phyloP scores from a whole-genome alignment of 2,329 filamentous ascomycete genomes.

The Fusarium goolgardi region DNA sequence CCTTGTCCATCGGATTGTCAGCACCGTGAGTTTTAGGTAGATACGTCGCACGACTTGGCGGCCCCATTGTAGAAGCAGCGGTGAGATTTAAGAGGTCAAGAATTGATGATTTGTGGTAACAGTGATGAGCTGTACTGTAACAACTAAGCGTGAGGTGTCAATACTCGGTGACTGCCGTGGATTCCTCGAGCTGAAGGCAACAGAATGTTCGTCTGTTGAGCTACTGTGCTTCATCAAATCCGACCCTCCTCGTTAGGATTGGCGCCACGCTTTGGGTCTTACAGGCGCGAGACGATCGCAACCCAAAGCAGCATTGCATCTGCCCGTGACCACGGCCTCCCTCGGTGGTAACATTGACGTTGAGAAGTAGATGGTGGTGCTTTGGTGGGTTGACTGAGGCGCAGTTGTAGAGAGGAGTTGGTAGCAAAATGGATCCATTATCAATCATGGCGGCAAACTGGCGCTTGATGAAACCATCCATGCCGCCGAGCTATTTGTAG shows the following conservation, averaged over 20 bases:
- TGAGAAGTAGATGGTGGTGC: background rate
- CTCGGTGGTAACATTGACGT: constrained; percentile 6
- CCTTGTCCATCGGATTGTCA: constrained; percentile 4
- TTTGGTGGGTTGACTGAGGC: constrained; percentile 9
- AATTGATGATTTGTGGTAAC: background rate
- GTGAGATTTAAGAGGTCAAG: constrained; percentile 9
- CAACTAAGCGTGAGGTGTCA: background rate
- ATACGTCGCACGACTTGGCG: background rate
- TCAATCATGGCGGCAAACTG: background rate
- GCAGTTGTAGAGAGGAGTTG: constrained; percentile 16
- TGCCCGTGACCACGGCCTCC: constrained; percentile 5
- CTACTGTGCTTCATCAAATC: background rate
- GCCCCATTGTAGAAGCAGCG: constrained; percentile 7
- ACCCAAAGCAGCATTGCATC: constrained; percentile 2
- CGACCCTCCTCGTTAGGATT: constrained; percentile 19
- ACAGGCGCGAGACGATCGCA: constrained; percentile 5
- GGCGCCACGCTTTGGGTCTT: constrained; percentile 13
- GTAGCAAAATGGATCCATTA: background rate
- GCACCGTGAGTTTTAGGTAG: background rate
- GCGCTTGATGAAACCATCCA: constrained; percentile 33
- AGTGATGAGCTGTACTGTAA: background rate
- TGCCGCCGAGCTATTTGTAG: background rate
- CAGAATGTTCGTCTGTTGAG: background rate
- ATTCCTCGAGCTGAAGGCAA: constrained; percentile 1
- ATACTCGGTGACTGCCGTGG: background rate